phyloP scores from a whole-genome alignment of 2,329 filamentous ascomycete genomes.

The Hymenoscyphus repandus region DNA sequence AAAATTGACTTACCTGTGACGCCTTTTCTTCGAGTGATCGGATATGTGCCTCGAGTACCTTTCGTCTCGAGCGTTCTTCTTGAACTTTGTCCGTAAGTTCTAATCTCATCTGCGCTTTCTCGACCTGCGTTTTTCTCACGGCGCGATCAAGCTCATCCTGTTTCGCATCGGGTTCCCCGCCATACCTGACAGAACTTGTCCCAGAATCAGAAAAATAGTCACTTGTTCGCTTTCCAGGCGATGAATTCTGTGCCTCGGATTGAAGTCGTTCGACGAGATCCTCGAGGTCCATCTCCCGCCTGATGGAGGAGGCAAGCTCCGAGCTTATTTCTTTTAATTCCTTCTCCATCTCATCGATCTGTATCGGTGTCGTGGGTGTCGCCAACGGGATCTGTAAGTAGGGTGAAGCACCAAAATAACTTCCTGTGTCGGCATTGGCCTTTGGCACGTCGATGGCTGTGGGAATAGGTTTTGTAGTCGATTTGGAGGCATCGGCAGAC shows the following conservation, averaged over 20 bases:
- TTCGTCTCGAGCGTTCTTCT: slow-evolving; percentile 73
- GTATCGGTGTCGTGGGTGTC: slow-evolving; percentile 37
- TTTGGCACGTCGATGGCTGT: slow-evolving; percentile 30
- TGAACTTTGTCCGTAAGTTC: slow-evolving; percentile 83
- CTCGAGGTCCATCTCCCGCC: slow-evolving; percentile 92
- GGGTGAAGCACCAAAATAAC: slow-evolving; percentile 27
- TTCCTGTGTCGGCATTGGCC: slow-evolving; percentile 37
- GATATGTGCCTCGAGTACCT: slow-evolving; percentile 77
- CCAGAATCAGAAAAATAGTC: slow-evolving; percentile 99
- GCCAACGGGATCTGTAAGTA: slow-evolving; percentile 28
- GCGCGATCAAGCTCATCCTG: slow-evolving; percentile 75
- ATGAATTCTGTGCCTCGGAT: slow-evolving; percentile 60
- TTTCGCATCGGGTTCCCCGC: slow-evolving; percentile 55
- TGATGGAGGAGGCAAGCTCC: slow-evolving; percentile 88
- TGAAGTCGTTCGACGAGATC: slow-evolving; percentile 88
- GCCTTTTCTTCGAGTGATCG: slow-evolving; percentile 76
- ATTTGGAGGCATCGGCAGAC: slow-evolving; percentile 23
- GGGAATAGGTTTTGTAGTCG: slow-evolving; percentile 32
- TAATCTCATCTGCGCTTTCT: slow-evolving; percentile 79
- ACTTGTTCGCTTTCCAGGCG: slow-evolving; percentile 67
- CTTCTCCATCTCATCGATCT: slow-evolving; percentile 86
- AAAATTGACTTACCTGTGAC: slow-evolving; percentile 46
- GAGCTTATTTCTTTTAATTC: slow-evolving; percentile 90
- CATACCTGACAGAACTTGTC: slow-evolving; percentile 70
- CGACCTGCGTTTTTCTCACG: slow-evolving; percentile 80